phyloP scores from a whole-genome alignment of 768 basidiomycete genomes.

The Sarcomyxa edulis region DNA sequence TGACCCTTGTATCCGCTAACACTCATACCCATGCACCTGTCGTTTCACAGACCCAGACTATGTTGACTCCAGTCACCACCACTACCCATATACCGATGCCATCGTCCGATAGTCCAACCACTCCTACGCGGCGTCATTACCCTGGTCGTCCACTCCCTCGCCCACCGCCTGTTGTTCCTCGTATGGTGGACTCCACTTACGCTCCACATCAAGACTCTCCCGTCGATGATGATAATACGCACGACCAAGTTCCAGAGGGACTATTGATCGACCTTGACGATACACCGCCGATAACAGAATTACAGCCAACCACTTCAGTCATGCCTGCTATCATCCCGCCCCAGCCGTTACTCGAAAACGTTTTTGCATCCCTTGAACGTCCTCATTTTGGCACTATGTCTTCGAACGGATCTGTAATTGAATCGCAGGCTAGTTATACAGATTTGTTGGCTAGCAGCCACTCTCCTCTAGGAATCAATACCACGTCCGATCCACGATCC shows the following conservation, averaged over 20 bases:
- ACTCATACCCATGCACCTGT: no score
- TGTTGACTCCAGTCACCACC: no score
- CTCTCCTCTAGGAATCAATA: no score
- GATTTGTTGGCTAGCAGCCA: not conserved
- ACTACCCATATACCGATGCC: no score
- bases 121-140: conserved; percentile 39
- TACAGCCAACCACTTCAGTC: conserved; percentile 12
- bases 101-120: conserved; percentile 17
- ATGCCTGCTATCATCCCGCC: conserved; percentile 10
- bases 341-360: no score
- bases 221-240: no score
- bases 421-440: not conserved
- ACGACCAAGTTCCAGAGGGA: conserved; percentile 49
- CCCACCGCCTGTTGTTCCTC: conserved; percentile 25
- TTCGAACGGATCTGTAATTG: not conserved
- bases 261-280: conserved; percentile 54
- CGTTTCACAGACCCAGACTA: no score
- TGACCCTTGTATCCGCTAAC: no score
- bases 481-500: no score
- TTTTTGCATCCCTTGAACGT: not conserved
- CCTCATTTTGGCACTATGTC: not conserved
- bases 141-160: conserved; percentile 53
- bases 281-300: conserved; percentile 22
- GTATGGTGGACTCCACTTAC: conserved; percentile 29
- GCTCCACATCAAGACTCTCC: conserved; percentile 16